phyloP scores from a whole-genome alignment of 495 filamentous ascomycete genomes.

The Patellaria atrata region DNA sequence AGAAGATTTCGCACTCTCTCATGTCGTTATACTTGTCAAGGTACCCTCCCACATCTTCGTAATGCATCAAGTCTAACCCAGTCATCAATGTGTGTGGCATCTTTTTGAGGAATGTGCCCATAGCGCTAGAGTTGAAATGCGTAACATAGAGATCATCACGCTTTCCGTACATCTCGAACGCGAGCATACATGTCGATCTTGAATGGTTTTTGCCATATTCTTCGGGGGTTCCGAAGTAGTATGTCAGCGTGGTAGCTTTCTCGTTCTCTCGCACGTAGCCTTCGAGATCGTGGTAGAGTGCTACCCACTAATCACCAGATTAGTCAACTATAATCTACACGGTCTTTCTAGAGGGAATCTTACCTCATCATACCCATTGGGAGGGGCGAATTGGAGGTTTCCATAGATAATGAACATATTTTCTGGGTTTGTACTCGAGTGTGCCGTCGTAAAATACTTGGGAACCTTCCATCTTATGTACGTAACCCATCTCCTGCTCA shows the following conservation, averaged over 20 bases:
- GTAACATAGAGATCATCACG: slow-evolving; percentile 18
- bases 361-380: no score
- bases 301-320: no score
- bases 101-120: slow-evolving; percentile 13
- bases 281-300: slow-evolving; percentile 18
- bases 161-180: slow-evolving; percentile 17
- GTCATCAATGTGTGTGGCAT: slow-evolving; percentile 12
- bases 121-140: slow-evolving; percentile 15
- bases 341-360: no score
- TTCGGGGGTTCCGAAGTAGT: slow-evolving; percentile 20
- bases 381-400: no score
- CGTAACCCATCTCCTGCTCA: no score
- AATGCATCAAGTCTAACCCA: slow-evolving; percentile 19
- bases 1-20: slow-evolving; percentile 12
- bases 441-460: no score
- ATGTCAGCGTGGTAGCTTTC: slow-evolving; percentile 15
- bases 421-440: no score
- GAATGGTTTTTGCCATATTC: slow-evolving; percentile 18
- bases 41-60: slow-evolving; percentile 11
- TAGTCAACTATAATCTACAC: no score
- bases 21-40: slow-evolving; percentile 11
- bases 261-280: slow-evolving; percentile 9
- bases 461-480: no score
- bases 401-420: no score
- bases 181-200: slow-evolving; percentile 17